phyloP scores from a whole-genome alignment of 306 rosid species.

The Cucurbita moschata region DNA sequence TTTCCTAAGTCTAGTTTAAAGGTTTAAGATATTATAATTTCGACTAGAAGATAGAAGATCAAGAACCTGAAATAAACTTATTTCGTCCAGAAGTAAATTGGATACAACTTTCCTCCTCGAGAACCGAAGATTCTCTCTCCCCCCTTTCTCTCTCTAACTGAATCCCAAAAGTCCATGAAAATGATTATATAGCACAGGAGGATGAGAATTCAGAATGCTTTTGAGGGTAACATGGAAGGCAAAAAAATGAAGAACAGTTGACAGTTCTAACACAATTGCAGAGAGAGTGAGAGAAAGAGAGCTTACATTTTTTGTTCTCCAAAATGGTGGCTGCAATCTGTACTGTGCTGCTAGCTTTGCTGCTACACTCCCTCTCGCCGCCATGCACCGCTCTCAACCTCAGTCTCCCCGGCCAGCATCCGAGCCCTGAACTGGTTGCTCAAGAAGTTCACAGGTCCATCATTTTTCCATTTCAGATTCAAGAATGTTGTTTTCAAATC shows the following conservation, averaged over 20 bases:
- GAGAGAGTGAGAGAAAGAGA: neutral
- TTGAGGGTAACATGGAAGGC: constrained; percentile 11
- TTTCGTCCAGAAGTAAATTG: constrained; percentile 3
- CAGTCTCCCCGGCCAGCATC: constrained; percentile 80
- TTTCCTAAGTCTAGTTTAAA: too few species aligned
- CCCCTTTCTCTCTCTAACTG: constrained; percentile 3
- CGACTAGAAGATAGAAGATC: neutral
- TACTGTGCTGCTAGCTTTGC: constrained; percentile 33
- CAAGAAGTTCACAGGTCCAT: constrained; percentile 62
- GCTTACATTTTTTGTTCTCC: constrained; percentile 3
- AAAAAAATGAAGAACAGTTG: constrained; percentile 2
- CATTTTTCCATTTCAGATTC: neutral
- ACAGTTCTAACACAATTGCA: neutral
- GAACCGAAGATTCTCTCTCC: constrained; percentile 35
- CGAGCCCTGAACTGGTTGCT: constrained; percentile 71
- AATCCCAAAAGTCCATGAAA: constrained; percentile 6
- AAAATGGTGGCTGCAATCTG: constrained; percentile 40
- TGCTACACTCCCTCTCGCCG: constrained; percentile 22
- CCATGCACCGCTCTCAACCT: constrained; percentile 36
- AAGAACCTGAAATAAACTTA: neutral
- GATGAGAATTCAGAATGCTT: neutral
- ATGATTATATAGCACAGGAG: constrained; percentile 22
- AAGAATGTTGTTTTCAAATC: neutral
- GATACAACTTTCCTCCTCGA: constrained; percentile 44
- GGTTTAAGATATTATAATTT: too few species aligned